These are phyloP conservation scores for Colletotrichum godetiae DNA, from an alignment of 2,329 filamentous ascomycete species.

Conservation along the genomic window DNA sequence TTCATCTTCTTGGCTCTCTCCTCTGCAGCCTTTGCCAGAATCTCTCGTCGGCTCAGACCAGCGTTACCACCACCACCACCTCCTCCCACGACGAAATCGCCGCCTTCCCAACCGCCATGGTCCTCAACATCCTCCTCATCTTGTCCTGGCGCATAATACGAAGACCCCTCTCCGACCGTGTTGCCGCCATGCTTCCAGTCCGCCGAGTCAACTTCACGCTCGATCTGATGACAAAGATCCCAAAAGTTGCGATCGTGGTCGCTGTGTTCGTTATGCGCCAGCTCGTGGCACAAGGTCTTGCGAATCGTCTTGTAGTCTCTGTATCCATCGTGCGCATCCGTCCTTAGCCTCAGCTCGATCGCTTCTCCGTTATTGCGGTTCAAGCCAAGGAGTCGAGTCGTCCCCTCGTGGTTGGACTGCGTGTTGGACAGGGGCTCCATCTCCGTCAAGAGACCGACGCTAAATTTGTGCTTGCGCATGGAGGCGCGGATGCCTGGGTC, in stretches of 20 bases:
- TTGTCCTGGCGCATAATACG: slow-evolving; percentile 64
- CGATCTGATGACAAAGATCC: slow-evolving; percentile 87
- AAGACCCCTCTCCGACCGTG: slow-evolving; percentile 73
- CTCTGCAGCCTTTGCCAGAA: slow-evolving; percentile 80
- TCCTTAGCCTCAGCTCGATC: slow-evolving; percentile 90
- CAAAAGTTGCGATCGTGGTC: slow-evolving; percentile 91
- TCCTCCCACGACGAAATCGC: slow-evolving; percentile 79
- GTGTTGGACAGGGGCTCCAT: slow-evolving; percentile 94
- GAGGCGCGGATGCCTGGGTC: slow-evolving; percentile 87
- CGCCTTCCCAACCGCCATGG: slow-evolving; percentile 81
- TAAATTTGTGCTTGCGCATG: slow-evolving; percentile 88
- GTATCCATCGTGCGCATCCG: slow-evolving; percentile 94
- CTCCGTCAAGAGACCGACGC: slow-evolving; percentile 88
- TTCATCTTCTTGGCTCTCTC: slow-evolving; percentile 66
- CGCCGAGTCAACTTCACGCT: slow-evolving; percentile 82
- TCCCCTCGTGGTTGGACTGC: slow-evolving; percentile 73
- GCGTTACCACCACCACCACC: slow-evolving; percentile 59
- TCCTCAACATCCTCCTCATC: slow-evolving; percentile 69
- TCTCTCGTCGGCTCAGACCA: slow-evolving; percentile 76
- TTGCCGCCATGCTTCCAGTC: slow-evolving; percentile 82
- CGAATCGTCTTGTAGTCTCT: slow-evolving; percentile 92
- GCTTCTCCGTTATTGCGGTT: slow-evolving; percentile 91
- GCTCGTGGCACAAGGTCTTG: slow-evolving; percentile 92
- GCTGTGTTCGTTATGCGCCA: slow-evolving; percentile 90
- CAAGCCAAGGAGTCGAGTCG: slow-evolving; percentile 82